These are phyloP conservation scores for Actinomucor elegans DNA, from an alignment of 371 early-diverging fungal species.

Conservation along the genomic window DNA sequence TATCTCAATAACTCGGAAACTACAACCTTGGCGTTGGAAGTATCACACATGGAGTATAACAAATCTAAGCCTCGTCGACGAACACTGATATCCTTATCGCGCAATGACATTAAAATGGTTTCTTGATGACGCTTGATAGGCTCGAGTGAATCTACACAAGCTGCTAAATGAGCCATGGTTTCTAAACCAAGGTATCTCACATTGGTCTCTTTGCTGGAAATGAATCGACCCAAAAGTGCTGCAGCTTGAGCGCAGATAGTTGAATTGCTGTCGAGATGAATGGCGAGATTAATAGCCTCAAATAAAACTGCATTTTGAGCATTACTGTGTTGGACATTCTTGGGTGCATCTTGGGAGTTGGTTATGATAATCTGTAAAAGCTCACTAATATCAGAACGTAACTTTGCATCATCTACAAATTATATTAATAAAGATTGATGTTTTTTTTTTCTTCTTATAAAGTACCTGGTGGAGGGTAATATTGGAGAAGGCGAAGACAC, in stretches of 20 bases:
- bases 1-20: constrained; percentile 90
- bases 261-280: constrained; percentile 90
- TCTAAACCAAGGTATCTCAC: constrained; percentile 94
- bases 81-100: constrained; percentile 96
- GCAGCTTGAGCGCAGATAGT: constrained; percentile 83
- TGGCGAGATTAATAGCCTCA: constrained; percentile 94
- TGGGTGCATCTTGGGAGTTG: constrained; percentile 83
- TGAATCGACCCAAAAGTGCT: constrained; percentile 81
- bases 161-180: constrained; percentile 95
- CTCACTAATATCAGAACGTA: constrained; percentile 63
- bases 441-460: neutral
- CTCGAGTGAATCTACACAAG: constrained; percentile 81
- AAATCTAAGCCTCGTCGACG: constrained; percentile 94
- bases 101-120: constrained; percentile 83
- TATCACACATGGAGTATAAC: constrained; percentile 95
- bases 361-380: constrained; percentile 81
- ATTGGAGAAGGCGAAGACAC: constrained; percentile 89
- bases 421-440: neutral
- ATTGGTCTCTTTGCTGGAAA: constrained; percentile 93
- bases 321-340: constrained; percentile 96
- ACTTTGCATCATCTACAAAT: constrained; percentile 52
- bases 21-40: constrained; percentile 80
- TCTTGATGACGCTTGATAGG: constrained; percentile 87
- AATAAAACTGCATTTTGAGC: constrained; percentile 95
- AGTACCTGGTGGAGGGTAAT: constrained; percentile 89